These are phyloP conservation scores for Penicillium sp. DNA, from an alignment of 2,329 filamentous ascomycete genomes.

Conservation along the genomic window DNA sequence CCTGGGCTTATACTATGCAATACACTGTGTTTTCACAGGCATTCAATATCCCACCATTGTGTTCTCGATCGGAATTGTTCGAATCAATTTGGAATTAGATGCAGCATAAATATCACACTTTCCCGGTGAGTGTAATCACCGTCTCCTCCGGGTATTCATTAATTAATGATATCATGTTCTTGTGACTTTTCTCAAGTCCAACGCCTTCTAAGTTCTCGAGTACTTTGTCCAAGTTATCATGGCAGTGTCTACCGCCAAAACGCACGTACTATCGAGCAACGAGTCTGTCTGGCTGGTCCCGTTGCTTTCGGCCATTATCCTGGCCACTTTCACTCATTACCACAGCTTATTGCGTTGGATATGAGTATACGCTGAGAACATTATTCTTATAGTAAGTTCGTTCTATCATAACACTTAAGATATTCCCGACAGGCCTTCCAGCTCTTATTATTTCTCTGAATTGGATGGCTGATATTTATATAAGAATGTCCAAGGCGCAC, in stretches of 20 bases:
- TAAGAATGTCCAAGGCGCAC: neutral
- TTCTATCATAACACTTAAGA: too few species aligned
- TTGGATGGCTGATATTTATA: neutral
- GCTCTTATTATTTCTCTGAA: neutral
- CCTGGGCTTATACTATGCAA: neutral
- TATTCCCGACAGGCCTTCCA: neutral
- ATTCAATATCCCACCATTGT: neutral
- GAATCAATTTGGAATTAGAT: too few species aligned
- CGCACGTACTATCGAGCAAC: neutral
- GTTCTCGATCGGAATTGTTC: too few species aligned
- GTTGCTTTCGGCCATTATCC: neutral
- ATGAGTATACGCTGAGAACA: neutral
- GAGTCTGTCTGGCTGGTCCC: neutral
- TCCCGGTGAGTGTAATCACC: neutral
- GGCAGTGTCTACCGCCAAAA: neutral
- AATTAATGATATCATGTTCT: neutral
- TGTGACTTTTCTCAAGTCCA: neutral
- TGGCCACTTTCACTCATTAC: neutral
- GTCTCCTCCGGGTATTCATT: neutral
- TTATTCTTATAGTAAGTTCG: neutral
- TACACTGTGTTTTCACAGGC: neutral
- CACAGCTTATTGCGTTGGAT: neutral
- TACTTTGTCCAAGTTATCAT: neutral
- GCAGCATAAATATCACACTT: constrained; percentile 1
- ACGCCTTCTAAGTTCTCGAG: neutral